Evolutionary conservation across 257 asterid genomes (phyloP), one percentile per base, ranked within the genome.

Genomic region (Osmanthus fragrans): DNA sequence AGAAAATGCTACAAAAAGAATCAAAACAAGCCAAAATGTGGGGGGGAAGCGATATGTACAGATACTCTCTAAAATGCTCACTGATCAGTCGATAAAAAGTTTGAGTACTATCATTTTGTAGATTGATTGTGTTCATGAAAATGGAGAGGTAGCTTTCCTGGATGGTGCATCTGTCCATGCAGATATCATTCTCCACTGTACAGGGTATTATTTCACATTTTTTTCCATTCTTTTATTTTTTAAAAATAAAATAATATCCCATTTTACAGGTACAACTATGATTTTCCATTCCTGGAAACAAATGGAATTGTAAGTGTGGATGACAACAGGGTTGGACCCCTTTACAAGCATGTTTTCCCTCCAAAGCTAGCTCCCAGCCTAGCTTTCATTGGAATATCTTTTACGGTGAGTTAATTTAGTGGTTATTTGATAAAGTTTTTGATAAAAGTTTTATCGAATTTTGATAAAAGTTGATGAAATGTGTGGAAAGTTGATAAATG

Each of bases 271-370:
- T 92, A 73, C 80, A 73, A 82, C 0, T 80, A 85, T 27, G 70
- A 75, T 23, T 87, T 86, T 66, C 91, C 96, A 34, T 90, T 92
- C 84, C 81, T 92, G 73, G 84, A 77, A 71, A 86, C 90, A 23
- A 84, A 85, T 6, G 97, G 91, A 47, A 84, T 84, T 12, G 82
- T 92, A 23, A 80, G 40, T 6, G 77, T 86, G 45, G 89, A 88
- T 39, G 86, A 88, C 67, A 85, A 84, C 23, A 85, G 95, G 19
- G 87, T 90, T 54, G 92, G 88, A 21, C 92, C 86, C 70, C 87
- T 91, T 23, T 91, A 87, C 85, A 90, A 87, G 37, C 95, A 91
- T 56, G 60, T 83, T 16, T 91, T 91, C 71, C 89, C 97, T 19
- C 91, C 97, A 15, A 42, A 81, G 72, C 84, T 88, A 71, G 90